phyloP scores from a whole-genome alignment of 345 rosid species.

The Streptanthus diversifolius region DNA sequence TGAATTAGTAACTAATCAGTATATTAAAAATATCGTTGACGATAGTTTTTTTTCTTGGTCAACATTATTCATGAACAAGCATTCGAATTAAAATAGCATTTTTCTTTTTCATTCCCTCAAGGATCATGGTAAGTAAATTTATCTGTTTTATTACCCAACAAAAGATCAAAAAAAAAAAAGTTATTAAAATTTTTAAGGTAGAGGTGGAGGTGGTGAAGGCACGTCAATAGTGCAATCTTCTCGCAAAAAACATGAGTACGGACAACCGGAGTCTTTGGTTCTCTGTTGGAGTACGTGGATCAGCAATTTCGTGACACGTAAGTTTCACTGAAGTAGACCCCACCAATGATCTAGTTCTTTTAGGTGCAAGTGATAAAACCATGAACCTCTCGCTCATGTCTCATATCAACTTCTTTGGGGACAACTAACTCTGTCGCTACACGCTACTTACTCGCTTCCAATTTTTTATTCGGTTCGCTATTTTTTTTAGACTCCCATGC shows the following conservation, averaged over 20 bases:
- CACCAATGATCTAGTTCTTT: slow-evolving; percentile 12
- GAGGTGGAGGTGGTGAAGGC: slow-evolving; percentile 43
- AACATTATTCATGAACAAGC: not conserved
- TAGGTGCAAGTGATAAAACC: slow-evolving; percentile 17
- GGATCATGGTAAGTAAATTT: not conserved
- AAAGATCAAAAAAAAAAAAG: not conserved
- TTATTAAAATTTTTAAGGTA: slow-evolving; percentile 4
- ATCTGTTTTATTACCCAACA: slow-evolving; percentile 8
- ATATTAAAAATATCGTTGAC: not conserved
- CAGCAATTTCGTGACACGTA: slow-evolving; percentile 30
- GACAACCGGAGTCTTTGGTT: slow-evolving; percentile 31
- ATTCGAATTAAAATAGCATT: not conserved
- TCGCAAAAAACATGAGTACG: slow-evolving; percentile 5
- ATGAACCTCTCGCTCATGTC: not conserved
- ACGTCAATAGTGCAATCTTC: slow-evolving; percentile 42
- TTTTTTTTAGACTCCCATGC: not conserved
- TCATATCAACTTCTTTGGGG: slow-evolving; percentile 1
- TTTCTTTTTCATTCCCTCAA: not conserved
- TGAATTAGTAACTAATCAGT: not conserved
- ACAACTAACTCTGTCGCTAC: slow-evolving; percentile 30
- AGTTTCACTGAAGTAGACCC: not conserved
- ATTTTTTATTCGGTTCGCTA: slow-evolving; percentile 1
- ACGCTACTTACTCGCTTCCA: slow-evolving; percentile 11
- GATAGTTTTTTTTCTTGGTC: not conserved
- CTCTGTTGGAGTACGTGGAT: slow-evolving; percentile 40